Evolutionary conservation across 2,329 filamentous ascomycete species (phyloP), one percentile per base, ranked within the genome.

Genomic region (Ophiosphaerella korrae): DNA sequence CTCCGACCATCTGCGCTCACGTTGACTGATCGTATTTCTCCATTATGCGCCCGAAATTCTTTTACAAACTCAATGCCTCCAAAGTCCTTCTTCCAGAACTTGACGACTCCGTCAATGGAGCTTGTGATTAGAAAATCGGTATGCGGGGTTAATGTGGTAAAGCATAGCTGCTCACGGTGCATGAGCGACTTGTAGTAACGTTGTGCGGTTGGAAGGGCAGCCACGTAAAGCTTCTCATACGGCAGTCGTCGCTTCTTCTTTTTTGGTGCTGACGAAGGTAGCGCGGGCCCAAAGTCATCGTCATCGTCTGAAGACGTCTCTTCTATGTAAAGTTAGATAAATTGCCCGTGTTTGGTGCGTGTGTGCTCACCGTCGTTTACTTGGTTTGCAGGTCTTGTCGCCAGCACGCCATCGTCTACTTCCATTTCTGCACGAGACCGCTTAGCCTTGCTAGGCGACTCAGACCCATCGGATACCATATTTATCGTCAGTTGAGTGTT

Each of bases 81-180:
- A 1, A 85, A 87, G 58, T 89, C 84, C 78, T 99, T 99, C 78
- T 99, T 99, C 94, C 94, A 99, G 74, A 99, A 99, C 75, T 99
- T 99, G 63, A 97, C 93, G 0, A 93, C 88, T n/a, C 95, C 95
- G 70, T 99, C 94, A 37, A 90, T 78, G 0, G 94, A 97, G 54
- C 89, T 90, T 1, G 94, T 99, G 56, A 99, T 94, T 33, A 99
- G 80, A 70, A 99, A 99, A 63, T 97, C 94, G 52, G 93, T 97
- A 52, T 88, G 79, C 1, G 92, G 92, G 1, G 95, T 96, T 72
- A 96, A 87, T 11, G 88, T 95, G 57, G 90, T 84, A 67, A 92
- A 97, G 50, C 88, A 84, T 42, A 99, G 77, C 76, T 96, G 92
- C 62, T 99, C 94, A 77, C 93, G 92, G 82, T 99, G 94, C 95